A percentile compares a stretch with the other conserved stretches of the same genome.
Evolutionary conservation across 805 yeast genomes (phyloP).

Genomic region (Spathaspora hagerdaliae): DNA sequence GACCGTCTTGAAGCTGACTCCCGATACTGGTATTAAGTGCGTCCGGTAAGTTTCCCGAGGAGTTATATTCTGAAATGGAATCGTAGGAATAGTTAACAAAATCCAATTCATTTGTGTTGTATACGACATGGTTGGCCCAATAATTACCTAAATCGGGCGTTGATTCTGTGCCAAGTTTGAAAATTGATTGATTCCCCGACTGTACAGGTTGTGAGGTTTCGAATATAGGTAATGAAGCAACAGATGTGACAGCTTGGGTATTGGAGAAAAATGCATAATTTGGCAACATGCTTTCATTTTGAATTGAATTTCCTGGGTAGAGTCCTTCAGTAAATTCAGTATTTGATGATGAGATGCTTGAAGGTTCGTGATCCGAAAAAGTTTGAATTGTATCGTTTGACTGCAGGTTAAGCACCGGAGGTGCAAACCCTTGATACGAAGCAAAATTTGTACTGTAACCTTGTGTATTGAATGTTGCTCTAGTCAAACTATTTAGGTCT

Average conservation of each 20-base stretch:
- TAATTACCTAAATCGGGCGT: slow-evolving; percentile 10
- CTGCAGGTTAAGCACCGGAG: not conserved
- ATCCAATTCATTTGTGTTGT: slow-evolving; percentile 21
- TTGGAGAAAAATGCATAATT: slow-evolving; percentile 3
- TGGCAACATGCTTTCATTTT: not conserved
- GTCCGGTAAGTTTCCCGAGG: not conserved
- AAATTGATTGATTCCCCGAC: not conserved
- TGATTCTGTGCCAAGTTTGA: slow-evolving; percentile 7
- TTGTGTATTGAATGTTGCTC: not conserved
- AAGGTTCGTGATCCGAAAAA: not conserved
- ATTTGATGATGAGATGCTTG: not conserved
- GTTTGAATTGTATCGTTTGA: not conserved
- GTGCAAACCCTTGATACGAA: not conserved
- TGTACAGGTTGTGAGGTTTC: not conserved
- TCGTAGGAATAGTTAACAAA: slow-evolving; percentile 23
- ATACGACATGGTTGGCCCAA: slow-evolving; percentile 12
- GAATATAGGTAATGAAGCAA: not conserved
- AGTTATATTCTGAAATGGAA: slow-evolving; percentile 20
- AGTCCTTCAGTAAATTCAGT: not conserved
- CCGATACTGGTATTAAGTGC: not conserved
- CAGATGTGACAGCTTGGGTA: slow-evolving; percentile 1
- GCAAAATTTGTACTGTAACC: not conserved
- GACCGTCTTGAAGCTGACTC: not conserved
- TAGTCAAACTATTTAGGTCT: not conserved
- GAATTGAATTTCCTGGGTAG: not conserved